phyloP scores from a whole-genome alignment of 352 stramenopile species.

The Phytophthora megakarya region DNA sequence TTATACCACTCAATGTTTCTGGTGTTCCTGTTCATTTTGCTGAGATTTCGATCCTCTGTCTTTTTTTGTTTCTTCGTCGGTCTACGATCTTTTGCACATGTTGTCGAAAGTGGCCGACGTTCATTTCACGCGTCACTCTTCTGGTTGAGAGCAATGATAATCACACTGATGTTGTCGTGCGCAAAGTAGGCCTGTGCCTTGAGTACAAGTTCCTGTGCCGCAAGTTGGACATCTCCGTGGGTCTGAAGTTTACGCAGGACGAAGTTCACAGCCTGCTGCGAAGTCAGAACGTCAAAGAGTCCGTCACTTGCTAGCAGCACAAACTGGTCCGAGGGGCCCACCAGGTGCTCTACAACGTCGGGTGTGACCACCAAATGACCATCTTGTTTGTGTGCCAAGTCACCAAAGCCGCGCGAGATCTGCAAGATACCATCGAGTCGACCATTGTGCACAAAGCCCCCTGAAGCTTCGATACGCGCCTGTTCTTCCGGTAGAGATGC shows the following conservation, averaged over 20 bases:
- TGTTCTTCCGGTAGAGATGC: constrained; percentile 77
- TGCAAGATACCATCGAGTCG: constrained; percentile 87
- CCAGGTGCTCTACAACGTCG: constrained; percentile 73
- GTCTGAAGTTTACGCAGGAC: constrained; percentile 86
- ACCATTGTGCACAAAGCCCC: constrained; percentile 90
- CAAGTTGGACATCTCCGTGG: constrained; percentile 89
- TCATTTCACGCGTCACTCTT: constrained; percentile 42
- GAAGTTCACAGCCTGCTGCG: constrained; percentile 92
- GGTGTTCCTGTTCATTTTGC: neutral
- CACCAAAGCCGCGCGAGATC: constrained; percentile 89
- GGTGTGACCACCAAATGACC: constrained; percentile 87
- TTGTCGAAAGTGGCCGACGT: constrained; percentile 21
- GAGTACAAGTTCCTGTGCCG: constrained; percentile 85
- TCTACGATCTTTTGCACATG: constrained; percentile 18
- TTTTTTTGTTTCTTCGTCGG: constrained; percentile 36
- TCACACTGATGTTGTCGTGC: constrained; percentile 91
- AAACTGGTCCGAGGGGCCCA: constrained; percentile 84
- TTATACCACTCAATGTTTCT: constrained; percentile 20
- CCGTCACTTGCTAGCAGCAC: constrained; percentile 91
- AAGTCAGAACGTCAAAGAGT: constrained; percentile 91
- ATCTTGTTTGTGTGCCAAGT: constrained; percentile 89
- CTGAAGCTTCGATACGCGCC: constrained; percentile 75
- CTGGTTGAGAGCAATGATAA: constrained; percentile 89
- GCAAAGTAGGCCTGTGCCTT: constrained; percentile 90
- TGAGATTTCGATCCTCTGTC: neutral